These are phyloP conservation scores for Ceratocystis destructans DNA, from an alignment of 2,329 filamentous ascomycete genomes.

Conservation along the genomic window DNA sequence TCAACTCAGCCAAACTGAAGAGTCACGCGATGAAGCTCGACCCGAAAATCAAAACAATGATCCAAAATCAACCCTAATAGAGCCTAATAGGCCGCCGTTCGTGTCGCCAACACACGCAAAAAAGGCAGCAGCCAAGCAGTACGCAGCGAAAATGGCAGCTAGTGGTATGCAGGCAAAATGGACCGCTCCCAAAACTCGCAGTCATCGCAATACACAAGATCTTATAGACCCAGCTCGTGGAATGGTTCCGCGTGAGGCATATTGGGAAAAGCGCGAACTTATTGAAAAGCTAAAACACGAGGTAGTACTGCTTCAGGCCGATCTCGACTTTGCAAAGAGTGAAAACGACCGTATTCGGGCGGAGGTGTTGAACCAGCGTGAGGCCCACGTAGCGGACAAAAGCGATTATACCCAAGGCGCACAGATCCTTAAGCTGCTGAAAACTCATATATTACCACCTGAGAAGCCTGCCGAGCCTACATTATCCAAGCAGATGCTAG, in stretches of 20 bases:
- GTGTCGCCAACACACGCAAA: slow-evolving; percentile 8
- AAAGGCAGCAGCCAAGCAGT: slow-evolving; percentile 2
- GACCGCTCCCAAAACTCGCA: background rate
- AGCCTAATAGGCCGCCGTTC: background rate
- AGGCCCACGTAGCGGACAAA: background rate
- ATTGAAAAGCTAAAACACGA: slow-evolving; percentile 42
- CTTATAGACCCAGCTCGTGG: slow-evolving; percentile 28
- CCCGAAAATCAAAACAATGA: background rate
- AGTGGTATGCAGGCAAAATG: slow-evolving; percentile 12
- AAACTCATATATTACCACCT: slow-evolving; percentile 29
- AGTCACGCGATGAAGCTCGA: background rate
- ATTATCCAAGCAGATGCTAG: slow-evolving; percentile 32
- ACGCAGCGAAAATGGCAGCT: slow-evolving; percentile 9
- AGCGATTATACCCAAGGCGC: background rate
- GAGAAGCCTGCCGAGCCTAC: slow-evolving; percentile 24
- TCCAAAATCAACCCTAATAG: background rate
- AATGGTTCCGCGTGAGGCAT: slow-evolving; percentile 30
- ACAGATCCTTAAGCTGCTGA: slow-evolving; percentile 15
- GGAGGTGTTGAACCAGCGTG: slow-evolving; percentile 23
- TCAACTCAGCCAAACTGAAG: slow-evolving; percentile 26
- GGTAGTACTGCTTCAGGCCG: slow-evolving; percentile 41
- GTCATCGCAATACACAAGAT: slow-evolving; percentile 22
- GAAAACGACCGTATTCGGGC: slow-evolving; percentile 43
- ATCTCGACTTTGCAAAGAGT: slow-evolving; percentile 42
- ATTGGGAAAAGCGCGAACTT: slow-evolving; percentile 37